Base-by-base conservation (phyloP, 1,284 basidiomycete genomes). In the Cutaneotrichosporon spelunceum region DNA sequence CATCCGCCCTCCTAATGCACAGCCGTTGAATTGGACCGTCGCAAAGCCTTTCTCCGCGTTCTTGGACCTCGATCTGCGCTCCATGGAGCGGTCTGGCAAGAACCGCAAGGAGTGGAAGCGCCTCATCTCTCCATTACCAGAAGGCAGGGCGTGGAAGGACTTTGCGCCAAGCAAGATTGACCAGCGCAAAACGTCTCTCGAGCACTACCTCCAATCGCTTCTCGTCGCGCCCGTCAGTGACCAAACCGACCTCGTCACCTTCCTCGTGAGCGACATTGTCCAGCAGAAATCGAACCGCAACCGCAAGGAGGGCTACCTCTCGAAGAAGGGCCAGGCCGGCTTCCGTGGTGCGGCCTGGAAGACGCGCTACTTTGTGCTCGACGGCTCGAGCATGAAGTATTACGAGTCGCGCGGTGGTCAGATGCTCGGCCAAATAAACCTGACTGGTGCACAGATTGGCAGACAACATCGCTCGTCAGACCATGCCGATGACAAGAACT, bases 161-260 rank as follows among this genome's bases (percentile, higher is more conserved):
- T 92, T 96, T 77, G 94, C 94, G 2, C 94, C 95, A 13, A 91
- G 91, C 57, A 94, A 91, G 80, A 91, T 94, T 42, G 95, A 98
- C 81, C 91, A 94, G 76, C 82, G 93, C 67, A 96, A 95, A 88
- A 83, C 83, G 36, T 86, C 91, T 30, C 83, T 98, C 29, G 92
- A 97, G 77, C 82, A 84, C 47, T 98, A 97, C 77, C 81, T 99
- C 13, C 89, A 91, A 74, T 88, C 87, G n/a, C 81, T 98, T 58
- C 85, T 96, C 59, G 82, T 86, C 48, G 85, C 92, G 33, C 88
- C 90, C 1, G 83, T 94, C 66, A 92, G 90, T 75, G 89, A 90
- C 78, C 92, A 93, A 78, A 84, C 90, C 71, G 93, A 96, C 72
- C 83, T 96, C 39, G 90, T 93, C 75, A 87, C 88, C 4, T 99